phyloP scores from a whole-genome alignment of 2,329 filamentous ascomycete species.

The Penicillium aurantiogriseum region DNA sequence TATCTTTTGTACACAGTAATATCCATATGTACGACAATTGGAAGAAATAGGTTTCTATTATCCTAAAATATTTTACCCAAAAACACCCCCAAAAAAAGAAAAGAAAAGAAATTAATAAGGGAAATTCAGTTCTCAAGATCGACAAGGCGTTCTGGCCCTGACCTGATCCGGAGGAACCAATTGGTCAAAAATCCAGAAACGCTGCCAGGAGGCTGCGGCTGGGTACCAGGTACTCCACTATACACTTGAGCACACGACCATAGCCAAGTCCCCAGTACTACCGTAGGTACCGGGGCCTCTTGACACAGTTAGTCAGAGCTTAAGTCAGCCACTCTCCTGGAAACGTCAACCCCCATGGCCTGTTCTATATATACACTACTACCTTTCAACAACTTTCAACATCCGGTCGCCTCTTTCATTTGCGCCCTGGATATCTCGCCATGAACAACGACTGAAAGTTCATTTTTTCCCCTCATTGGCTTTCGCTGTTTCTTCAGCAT shows the following conservation, averaged over 20 bases:
- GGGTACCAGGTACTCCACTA: slow-evolving; percentile 11
- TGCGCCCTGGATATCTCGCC: slow-evolving; percentile 13
- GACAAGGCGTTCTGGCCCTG: slow-evolving; percentile 19
- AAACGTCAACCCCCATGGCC: slow-evolving; percentile 18
- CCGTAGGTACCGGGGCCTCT: neutral
- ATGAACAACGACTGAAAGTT: slow-evolving; percentile 18
- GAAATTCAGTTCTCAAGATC: slow-evolving; percentile 7
- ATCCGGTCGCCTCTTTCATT: slow-evolving; percentile 10
- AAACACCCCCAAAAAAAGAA: neutral
- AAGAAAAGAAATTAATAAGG: neutral
- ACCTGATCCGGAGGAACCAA: slow-evolving; percentile 18
- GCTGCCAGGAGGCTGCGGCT: slow-evolving; percentile 1
- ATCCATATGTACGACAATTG: neutral
- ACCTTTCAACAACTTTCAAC: slow-evolving; percentile 9
- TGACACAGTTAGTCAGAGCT: slow-evolving; percentile 11
- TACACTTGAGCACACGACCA: slow-evolving; percentile 1
- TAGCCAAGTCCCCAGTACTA: slow-evolving; percentile 5
- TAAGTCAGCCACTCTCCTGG: slow-evolving; percentile 27
- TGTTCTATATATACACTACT: slow-evolving; percentile 16
- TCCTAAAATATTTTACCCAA: neutral
- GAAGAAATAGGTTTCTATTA: neutral
- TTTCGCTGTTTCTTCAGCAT: slow-evolving; percentile 21
- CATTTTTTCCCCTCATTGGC: neutral
- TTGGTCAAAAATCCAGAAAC: slow-evolving; percentile 9
- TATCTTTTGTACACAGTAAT: neutral